Evolutionary conservation across 1,284 basidiomycete species (phyloP).

Genomic region (Chondrostereum purpureum): DNA sequence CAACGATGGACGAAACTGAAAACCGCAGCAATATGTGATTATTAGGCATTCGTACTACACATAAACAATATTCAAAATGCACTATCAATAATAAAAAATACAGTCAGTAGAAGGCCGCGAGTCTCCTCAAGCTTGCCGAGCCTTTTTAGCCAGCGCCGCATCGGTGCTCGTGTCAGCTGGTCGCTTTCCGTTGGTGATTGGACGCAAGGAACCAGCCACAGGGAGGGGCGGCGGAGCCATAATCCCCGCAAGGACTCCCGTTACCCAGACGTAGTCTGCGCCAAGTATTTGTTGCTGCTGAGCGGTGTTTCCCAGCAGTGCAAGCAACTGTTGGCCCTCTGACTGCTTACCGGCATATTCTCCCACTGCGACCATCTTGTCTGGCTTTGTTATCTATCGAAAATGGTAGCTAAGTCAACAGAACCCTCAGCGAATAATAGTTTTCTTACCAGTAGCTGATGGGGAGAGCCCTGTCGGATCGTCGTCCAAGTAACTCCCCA

Average conservation of each 20-base stretch:
- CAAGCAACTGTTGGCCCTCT: background rate
- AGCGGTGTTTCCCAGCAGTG: background rate
- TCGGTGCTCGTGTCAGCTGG: background rate
- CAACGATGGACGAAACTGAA: no score
- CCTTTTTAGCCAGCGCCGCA: background rate
- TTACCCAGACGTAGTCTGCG: background rate
- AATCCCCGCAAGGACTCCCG: background rate
- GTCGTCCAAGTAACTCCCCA: slow-evolving; percentile 7
- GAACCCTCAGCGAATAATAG: background rate
- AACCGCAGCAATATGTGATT: no score
- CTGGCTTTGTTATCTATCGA: slow-evolving; percentile 6
- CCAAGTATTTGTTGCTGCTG: background rate
- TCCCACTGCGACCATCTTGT: background rate
- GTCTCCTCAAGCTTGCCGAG: background rate
- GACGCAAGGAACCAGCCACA: no score
- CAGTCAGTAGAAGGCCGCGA: no score
- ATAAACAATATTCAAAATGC: no score
- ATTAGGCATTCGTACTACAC: no score
- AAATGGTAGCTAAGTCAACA: background rate
- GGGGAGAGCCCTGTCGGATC: slow-evolving; percentile 3
- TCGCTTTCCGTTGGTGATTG: background rate
- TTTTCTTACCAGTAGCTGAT: slow-evolving; percentile 2
- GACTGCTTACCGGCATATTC: background rate
- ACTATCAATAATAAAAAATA: no score
- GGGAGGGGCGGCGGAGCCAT: background rate